These are phyloP conservation scores for Datura wrightii DNA, from an alignment of 257 asterid genomes.

Conservation along the genomic window DNA sequence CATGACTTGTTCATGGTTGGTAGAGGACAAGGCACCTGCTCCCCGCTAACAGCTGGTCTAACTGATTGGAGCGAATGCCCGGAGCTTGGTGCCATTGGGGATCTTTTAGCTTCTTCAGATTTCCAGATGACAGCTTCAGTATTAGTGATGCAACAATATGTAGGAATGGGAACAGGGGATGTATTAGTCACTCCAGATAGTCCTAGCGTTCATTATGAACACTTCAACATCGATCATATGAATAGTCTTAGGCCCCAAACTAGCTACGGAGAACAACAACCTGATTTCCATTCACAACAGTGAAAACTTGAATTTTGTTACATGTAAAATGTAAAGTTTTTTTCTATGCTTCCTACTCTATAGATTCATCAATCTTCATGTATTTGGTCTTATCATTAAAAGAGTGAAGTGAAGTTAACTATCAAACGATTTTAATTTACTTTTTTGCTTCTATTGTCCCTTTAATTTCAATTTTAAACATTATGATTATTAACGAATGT, in stretches of 20 bases:
- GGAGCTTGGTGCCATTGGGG: constrained; percentile 92
- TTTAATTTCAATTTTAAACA: background rate
- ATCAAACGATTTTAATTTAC: background rate
- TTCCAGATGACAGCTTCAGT: constrained; percentile 80
- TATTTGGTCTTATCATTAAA: background rate
- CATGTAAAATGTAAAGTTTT: background rate
- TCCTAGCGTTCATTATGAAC: constrained; percentile 46
- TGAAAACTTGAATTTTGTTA: constrained; percentile 29
- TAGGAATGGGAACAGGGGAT: constrained; percentile 63
- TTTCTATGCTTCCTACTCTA: constrained; percentile 20
- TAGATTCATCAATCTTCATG: background rate
- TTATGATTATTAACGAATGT: background rate
- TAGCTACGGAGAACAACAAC: constrained; percentile 18
- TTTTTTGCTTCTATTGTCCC: background rate
- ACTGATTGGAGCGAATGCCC: constrained; percentile 99
- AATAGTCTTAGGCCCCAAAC: constrained; percentile 42
- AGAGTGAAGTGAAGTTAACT: constrained; percentile 20
- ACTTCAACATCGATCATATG: constrained; percentile 34
- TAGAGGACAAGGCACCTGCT: constrained; percentile 67
- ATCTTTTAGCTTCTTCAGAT: constrained; percentile 84
- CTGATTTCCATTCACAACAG: constrained; percentile 55
- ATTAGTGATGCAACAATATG: constrained; percentile 84
- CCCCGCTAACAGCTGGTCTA: constrained; percentile 81
- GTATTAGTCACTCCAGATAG: constrained; percentile 52
- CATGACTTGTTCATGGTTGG: constrained; percentile 86